Evolutionary conservation across 495 filamentous ascomycete species (phyloP).

Genomic region (Tuber magnatum): DNA sequence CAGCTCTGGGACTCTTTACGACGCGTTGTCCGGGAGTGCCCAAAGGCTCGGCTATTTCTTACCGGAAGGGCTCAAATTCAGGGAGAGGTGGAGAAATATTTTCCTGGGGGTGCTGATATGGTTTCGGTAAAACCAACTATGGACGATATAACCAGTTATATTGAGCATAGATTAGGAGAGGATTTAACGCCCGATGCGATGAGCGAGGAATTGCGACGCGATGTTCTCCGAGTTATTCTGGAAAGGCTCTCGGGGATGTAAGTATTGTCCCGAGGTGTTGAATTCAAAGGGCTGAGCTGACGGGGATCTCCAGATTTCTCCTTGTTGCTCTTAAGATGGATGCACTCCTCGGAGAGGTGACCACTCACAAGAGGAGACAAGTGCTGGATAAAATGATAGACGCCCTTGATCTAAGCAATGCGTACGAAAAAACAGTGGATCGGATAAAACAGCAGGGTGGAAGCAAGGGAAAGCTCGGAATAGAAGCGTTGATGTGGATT

Average conservation of each 20-base stretch:
- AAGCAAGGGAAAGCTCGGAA: not conserved
- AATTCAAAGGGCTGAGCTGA: not conserved
- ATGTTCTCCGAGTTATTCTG: not conserved
- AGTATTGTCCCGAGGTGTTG: not conserved
- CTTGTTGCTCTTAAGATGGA: not conserved
- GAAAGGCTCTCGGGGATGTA: not conserved
- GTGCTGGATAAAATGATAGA: not conserved
- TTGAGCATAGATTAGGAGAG: not conserved
- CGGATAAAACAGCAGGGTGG: not conserved
- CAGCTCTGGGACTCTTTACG: not conserved
- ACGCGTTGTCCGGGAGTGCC: not conserved
- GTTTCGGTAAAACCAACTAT: not conserved
- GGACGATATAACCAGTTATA: not conserved
- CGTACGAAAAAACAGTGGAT: not conserved
- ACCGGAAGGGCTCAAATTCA: not conserved
- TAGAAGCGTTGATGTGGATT: not conserved
- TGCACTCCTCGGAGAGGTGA: not conserved
- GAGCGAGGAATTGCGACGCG: not conserved
- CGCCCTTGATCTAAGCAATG: not conserved
- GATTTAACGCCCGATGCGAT: not conserved
- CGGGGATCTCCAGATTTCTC: not conserved
- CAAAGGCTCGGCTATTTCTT: not conserved
- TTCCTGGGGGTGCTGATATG: not conserved
- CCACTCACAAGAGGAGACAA: not conserved
- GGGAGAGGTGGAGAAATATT: not conserved